Evolutionary conservation across 352 stramenopile genomes (phyloP), one percentile per base, ranked within the genome.

Genomic region (Phytophthora melonis): DNA sequence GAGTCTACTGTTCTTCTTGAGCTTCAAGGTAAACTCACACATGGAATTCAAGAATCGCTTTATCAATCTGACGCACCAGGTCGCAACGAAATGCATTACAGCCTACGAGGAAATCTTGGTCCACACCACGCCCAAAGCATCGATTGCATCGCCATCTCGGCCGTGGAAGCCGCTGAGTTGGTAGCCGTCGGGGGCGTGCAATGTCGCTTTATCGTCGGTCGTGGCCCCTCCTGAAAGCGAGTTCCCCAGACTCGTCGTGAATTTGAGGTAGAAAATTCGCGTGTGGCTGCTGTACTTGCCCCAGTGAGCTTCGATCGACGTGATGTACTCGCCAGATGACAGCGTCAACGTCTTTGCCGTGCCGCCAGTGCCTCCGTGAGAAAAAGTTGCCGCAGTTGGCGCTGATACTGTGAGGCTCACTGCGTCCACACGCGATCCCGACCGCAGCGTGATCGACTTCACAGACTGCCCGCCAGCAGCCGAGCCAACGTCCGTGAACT

Each of bases 161-260:
- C 82, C 82, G 58, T 89, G 82, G 68, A 87, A 89, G 25, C 67
- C 79, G 36, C 75, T 84, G 57, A 89, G 76, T 43, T 89, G 82
- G 27, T 75, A 89, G 0, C 78, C 82, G 0, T 66, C 58, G 10
- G 80, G 78, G 7, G 82, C 82, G 34, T 77, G 66, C 63, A 80
- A 61, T 6, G 66, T 77, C 14, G 68, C 64, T 18, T 66, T 83
- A 19, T 75, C 61, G 47, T 53, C 74, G 3, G 75, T 86, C 50
- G 78, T 79, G 10, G 64, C 66, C 27, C 78, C 82, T 45, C 50
- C 63, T 0, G 72, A 68, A 2, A 86, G 19, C 2, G 63, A 72
- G 25, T 79, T 77, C 7, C 78, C 80, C 0, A 74, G 53, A 58
- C 66, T 87, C 3, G 81, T 89, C 23, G 56, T 77, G 13, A 77